Percentiles rank a stretch among this genome's conserved stretches.
Conservation (phyloP, 192 early-diverging fungal species). For the Radiomyces spectabilis region DNA sequence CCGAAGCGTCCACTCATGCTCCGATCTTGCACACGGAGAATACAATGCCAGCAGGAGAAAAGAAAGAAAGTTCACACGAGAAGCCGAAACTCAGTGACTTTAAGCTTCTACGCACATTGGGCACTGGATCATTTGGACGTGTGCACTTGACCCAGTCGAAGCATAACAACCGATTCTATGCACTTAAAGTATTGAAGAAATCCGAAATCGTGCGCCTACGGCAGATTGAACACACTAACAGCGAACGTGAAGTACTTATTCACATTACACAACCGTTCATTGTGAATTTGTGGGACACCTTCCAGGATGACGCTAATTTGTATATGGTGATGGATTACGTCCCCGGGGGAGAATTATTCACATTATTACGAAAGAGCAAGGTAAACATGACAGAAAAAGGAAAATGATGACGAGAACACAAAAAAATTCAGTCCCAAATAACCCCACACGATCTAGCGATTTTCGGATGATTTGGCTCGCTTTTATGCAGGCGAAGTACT, state of each 20-base stretch:
- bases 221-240: constrained; percentile 95
- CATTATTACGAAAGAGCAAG: constrained; percentile 51
- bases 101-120: constrained; percentile 32
- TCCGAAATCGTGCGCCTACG: constrained; percentile 81
- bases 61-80: no score
- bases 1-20: no score
- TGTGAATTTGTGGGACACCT: constrained; percentile 81
- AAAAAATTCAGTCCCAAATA: no score
- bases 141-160: constrained; percentile 81
- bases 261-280: constrained; percentile 79
- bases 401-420: no score
- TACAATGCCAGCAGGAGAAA: no score
- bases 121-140: constrained; percentile 94
- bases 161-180: constrained; percentile 71
- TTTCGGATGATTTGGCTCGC: constrained; percentile 71
- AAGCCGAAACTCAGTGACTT: constrained; percentile 6
- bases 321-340: constrained; percentile 87
- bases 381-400: background rate
- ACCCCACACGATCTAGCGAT: constrained; percentile 30
- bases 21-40: no score
- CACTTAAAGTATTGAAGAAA: constrained; percentile 93
- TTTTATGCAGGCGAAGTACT: constrained; percentile 84
- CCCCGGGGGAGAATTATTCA: constrained; percentile 83
- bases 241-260: constrained; percentile 83
- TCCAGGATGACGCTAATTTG: constrained; percentile 73